Percentiles rank a stretch among this genome's conserved stretches.
phyloP scores from a whole-genome alignment of 2,329 filamentous ascomycete species.

The Sporothrix pseudoabietina region DNA sequence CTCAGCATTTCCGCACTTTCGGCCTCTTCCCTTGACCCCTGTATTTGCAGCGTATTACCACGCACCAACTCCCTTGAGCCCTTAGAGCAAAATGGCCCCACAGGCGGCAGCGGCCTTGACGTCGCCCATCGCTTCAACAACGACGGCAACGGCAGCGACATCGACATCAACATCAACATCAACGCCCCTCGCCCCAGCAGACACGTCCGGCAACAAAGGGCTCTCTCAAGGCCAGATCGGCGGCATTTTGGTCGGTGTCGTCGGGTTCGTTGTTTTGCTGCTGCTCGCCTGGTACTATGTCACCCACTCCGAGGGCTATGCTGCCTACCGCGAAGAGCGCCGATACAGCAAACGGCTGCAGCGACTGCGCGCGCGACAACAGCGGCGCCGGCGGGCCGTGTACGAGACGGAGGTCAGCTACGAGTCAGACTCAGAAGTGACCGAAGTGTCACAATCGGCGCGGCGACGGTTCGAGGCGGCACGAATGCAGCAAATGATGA shows the following conservation, averaged over 20 bases:
- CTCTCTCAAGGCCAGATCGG: constrained; percentile 43
- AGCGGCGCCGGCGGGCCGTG: neutral
- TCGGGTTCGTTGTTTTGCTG: constrained; percentile 44
- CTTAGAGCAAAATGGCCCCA: constrained; percentile 6
- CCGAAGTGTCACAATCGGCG: neutral
- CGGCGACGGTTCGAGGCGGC: neutral
- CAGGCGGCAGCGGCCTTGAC: constrained; percentile 6
- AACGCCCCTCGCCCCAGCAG: neutral
- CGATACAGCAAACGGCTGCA: neutral
- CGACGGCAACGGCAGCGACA: neutral
- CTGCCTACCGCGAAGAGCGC: neutral
- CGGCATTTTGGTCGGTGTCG: constrained; percentile 46
- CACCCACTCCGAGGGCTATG: constrained; percentile 24
- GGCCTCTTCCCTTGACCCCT: neutral
- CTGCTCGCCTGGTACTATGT: constrained; percentile 43
- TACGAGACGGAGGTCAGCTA: constrained; percentile 15
- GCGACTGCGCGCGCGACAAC: neutral
- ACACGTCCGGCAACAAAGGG: neutral
- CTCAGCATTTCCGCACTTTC: neutral
- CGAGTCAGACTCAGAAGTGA: neutral
- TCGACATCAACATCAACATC: neutral
- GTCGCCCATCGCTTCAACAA: neutral
- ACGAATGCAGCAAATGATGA: constrained; percentile 10
- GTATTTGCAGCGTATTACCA: neutral
- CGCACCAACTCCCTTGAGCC: neutral